A percentile compares a stretch with the other conserved stretches of the same genome.
phyloP scores from a whole-genome alignment of 352 stramenopile genomes.

The Pythium volutum region DNA sequence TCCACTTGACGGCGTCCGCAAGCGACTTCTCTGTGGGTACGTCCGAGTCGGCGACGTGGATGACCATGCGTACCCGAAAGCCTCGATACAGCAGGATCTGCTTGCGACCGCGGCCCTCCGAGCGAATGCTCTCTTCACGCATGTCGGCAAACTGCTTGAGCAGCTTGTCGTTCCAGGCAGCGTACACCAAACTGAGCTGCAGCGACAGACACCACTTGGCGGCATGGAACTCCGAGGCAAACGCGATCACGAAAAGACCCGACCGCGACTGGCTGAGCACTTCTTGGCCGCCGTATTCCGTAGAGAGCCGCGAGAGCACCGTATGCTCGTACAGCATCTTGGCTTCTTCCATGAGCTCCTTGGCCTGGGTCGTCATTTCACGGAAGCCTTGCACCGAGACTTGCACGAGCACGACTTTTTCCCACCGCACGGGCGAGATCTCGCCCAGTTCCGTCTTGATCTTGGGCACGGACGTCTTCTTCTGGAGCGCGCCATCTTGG shows the following conservation, averaged over 20 bases:
- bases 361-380: constrained; percentile 67
- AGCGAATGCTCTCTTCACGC: constrained; percentile 53
- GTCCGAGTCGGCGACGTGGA: constrained; percentile 67
- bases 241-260: constrained; percentile 81
- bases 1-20: constrained; percentile 79
- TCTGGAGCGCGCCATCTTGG: constrained; percentile 27
- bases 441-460: constrained; percentile 83
- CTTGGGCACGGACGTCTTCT: constrained; percentile 56
- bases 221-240: constrained; percentile 82
- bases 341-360: constrained; percentile 85
- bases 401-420: constrained; percentile 83
- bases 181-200: constrained; percentile 82
- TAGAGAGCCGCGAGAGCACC: constrained; percentile 75
- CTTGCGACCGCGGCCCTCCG: constrained; percentile 38
- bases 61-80: constrained; percentile 85
- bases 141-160: constrained; percentile 83
- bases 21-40: constrained; percentile 55
- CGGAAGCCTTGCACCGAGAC: constrained; percentile 82
- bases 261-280: constrained; percentile 72
- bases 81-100: constrained; percentile 78
- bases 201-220: constrained; percentile 86
- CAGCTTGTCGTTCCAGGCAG: constrained; percentile 84
- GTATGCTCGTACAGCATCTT: constrained; percentile 87
- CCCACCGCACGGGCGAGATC: constrained; percentile 66
- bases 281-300: constrained; percentile 81